Evolutionary conservation across 768 basidiomycete genomes (phyloP).

Genomic region (Serpula lacrymans): DNA sequence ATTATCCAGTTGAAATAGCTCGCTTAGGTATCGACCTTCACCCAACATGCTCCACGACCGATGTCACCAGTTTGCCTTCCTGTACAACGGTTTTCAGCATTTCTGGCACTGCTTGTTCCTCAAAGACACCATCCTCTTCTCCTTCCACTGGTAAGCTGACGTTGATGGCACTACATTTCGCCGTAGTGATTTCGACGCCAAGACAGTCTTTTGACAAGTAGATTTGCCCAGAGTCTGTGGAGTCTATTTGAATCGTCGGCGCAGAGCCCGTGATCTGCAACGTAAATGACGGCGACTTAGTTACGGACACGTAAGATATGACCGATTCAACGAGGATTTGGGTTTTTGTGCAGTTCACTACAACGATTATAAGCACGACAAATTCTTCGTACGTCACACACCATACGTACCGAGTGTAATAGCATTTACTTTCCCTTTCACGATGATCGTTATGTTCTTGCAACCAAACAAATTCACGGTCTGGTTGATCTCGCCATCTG

Average conservation of each 20-base stretch:
- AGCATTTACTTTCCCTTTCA: slow-evolving; percentile 95
- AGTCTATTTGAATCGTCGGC: slow-evolving; percentile 92
- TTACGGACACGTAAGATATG: slow-evolving; percentile 87
- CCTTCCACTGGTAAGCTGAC: slow-evolving; percentile 81
- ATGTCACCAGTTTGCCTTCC: slow-evolving; percentile 83
- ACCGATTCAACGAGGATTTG: slow-evolving; percentile 88
- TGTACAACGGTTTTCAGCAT: slow-evolving; percentile 87
- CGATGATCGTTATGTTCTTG: slow-evolving; percentile 76
- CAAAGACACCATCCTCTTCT: slow-evolving; percentile 90
- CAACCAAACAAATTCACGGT: slow-evolving; percentile 87
- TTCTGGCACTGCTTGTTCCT: slow-evolving; percentile 89
- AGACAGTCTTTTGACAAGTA: slow-evolving; percentile 86
- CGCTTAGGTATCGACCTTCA: too few species aligned
- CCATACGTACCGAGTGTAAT: slow-evolving; percentile 74
- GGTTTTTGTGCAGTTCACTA: slow-evolving; percentile 88
- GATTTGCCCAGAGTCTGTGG: slow-evolving; percentile 92
- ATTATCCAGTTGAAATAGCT: too few species aligned
- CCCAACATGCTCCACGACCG: slow-evolving; percentile 82
- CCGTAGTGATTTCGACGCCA: slow-evolving; percentile 82
- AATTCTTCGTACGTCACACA: not conserved
- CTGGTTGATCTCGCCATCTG: slow-evolving; percentile 75
- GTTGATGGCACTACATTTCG: slow-evolving; percentile 93
- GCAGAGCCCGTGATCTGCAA: slow-evolving; percentile 87
- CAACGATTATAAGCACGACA: slow-evolving; percentile 1
- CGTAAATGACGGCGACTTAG: slow-evolving; percentile 89